phyloP scores from a whole-genome alignment of 2,329 filamentous ascomycete species.

The Aspergillus sp. region DNA sequence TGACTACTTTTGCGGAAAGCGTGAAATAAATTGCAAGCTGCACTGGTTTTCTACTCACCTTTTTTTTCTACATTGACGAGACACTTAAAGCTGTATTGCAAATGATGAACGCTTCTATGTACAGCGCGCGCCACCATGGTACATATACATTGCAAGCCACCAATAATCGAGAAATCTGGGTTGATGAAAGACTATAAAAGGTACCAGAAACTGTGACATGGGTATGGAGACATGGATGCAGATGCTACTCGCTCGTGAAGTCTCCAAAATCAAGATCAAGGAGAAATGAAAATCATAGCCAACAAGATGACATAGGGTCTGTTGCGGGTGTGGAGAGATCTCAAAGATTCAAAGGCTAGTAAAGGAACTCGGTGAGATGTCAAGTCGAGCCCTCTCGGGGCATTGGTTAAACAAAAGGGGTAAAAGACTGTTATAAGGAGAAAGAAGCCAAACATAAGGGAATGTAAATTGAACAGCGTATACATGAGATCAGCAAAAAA shows the following conservation, averaged over 20 bases:
- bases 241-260: constrained; percentile 20
- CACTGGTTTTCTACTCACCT: not conserved
- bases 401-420: constrained; percentile 13
- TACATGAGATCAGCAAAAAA: constrained; percentile 32
- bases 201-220: constrained; percentile 22
- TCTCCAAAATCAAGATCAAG: constrained; percentile 21
- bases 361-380: constrained; percentile 18
- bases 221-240: constrained; percentile 22
- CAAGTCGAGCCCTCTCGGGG: constrained; percentile 19
- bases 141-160: constrained; percentile 32
- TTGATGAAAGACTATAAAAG: constrained; percentile 20
- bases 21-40: not conserved
- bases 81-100: constrained; percentile 21
- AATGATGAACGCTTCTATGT: constrained; percentile 29
- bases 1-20: not conserved
- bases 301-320: constrained; percentile 16
- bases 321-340: constrained; percentile 15
- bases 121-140: constrained; percentile 30
- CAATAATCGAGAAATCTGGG: constrained; percentile 20
- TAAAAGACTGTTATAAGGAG: constrained; percentile 10
- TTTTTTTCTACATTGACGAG: constrained; percentile 3
- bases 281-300: constrained; percentile 20
- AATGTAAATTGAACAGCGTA: constrained; percentile 26
- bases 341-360: constrained; percentile 15
- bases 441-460: constrained; percentile 9